Evolutionary conservation across 2,329 filamentous ascomycete species (phyloP).

Genomic region (Fusarium tricinctum): DNA sequence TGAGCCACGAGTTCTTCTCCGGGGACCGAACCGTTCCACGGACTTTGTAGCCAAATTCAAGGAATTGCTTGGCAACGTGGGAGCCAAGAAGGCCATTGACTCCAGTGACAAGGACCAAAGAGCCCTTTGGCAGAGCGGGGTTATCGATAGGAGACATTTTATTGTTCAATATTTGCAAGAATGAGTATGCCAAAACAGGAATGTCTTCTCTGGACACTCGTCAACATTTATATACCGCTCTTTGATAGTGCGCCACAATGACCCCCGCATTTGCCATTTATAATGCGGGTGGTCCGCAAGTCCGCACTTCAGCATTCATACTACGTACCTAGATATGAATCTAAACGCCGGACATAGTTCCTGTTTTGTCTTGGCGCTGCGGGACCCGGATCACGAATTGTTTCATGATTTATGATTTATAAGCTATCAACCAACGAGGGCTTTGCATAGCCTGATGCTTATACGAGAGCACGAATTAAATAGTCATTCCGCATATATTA

Average conservation of each 20-base stretch:
- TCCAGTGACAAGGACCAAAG: conserved; percentile 59
- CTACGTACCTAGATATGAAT: neutral
- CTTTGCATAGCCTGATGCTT: no score
- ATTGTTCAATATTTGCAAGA: neutral
- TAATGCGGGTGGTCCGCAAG: conserved; percentile 2
- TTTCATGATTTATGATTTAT: conserved; percentile 1
- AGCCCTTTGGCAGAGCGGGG: conserved; percentile 46
- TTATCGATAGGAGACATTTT: conserved; percentile 38
- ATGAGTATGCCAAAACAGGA: no score
- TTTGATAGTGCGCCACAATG: neutral
- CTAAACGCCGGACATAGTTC: neutral
- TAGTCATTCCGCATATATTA: no score
- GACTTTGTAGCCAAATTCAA: conserved; percentile 59
- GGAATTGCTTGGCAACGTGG: conserved; percentile 57
- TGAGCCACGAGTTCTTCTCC: conserved; percentile 53
- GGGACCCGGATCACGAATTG: neutral
- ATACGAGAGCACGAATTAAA: no score
- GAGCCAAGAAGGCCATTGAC: conserved; percentile 59
- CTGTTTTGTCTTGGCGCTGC: conserved; percentile 6
- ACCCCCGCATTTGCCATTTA: neutral
- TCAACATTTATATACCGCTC: conserved; percentile 2
- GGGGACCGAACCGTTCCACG: conserved; percentile 59
- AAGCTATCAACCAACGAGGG: neutral
- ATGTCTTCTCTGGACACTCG: neutral
- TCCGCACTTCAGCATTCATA: neutral